Percentiles rank a stretch among this genome's conserved stretches.
phyloP scores from a whole-genome alignment of 2,329 filamentous ascomycete genomes.

The Meredithiella fracta region DNA sequence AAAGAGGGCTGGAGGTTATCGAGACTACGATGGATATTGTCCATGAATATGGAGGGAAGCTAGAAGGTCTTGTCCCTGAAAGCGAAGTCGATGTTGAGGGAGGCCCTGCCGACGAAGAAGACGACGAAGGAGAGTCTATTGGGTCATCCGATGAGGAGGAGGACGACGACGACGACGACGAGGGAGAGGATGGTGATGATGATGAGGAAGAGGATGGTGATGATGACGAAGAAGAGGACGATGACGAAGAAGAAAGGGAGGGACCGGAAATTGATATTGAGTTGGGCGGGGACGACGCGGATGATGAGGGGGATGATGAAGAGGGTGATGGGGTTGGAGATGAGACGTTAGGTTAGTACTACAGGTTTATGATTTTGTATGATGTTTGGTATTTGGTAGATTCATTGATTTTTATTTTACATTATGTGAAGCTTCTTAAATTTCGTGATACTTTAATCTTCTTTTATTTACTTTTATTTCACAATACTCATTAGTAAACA shows the following conservation, averaged over 20 bases:
- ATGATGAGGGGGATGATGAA: constrained; percentile 1
- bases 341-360: background rate
- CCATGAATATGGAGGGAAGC: constrained; percentile 13
- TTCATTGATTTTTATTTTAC: background rate
- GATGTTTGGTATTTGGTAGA: background rate
- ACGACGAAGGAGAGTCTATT: constrained; percentile 15
- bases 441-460: too few species aligned
- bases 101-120: constrained; percentile 13
- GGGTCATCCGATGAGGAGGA: constrained; percentile 16
- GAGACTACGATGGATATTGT: background rate
- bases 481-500: too few species aligned
- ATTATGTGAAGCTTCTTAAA: too few species aligned
- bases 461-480: too few species aligned
- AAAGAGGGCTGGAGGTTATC: background rate
- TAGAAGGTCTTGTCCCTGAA: constrained; percentile 15
- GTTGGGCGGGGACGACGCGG: background rate
- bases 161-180: constrained; percentile 14
- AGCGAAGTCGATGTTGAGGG: constrained; percentile 14
- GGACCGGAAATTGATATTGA: too few species aligned
- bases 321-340: constrained; percentile 6
- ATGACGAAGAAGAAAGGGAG: background rate
- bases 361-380: background rate
- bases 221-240: background rate
- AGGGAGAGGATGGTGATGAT: constrained; percentile 12
- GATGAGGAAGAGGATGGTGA: background rate